These are phyloP conservation scores for Lentinula sp. DNA, from an alignment of 768 basidiomycete genomes.

Conservation along the genomic window DNA sequence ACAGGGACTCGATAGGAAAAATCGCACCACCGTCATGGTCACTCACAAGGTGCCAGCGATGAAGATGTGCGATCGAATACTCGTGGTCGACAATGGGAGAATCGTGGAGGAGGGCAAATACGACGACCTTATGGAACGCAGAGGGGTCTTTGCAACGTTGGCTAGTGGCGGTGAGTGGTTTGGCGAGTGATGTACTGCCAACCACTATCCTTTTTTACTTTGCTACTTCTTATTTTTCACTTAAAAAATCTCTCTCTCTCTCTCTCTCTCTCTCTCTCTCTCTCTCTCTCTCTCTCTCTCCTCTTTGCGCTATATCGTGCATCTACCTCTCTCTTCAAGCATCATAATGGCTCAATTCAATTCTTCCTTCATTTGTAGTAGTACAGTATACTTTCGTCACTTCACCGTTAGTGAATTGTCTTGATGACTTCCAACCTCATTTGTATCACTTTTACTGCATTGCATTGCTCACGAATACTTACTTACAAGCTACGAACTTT, in stretches of 20 bases:
- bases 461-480: neutral
- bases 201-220: neutral
- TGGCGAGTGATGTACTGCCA: constrained; percentile 9
- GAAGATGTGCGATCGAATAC: constrained; percentile 85
- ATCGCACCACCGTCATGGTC: constrained; percentile 83
- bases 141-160: constrained; percentile 71
- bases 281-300: neutral
- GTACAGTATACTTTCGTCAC: constrained; percentile 2
- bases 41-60: constrained; percentile 91
- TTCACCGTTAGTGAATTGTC: constrained; percentile 5
- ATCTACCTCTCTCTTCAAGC: constrained; percentile 2
- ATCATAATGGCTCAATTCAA: neutral
- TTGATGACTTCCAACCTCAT: neutral
- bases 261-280: no score
- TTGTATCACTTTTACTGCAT: constrained; percentile 3
- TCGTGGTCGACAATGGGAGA: constrained; percentile 74
- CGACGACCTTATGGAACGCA: constrained; percentile 57
- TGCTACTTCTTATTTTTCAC: neutral
- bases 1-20: constrained; percentile 35
- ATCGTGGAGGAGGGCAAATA: constrained; percentile 78
- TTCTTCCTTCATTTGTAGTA: neutral
- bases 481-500: constrained; percentile 4
- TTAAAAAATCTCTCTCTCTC: neutral
- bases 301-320: constrained; percentile 1
- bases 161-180: constrained; percentile 75